Base-by-base conservation (phyloP, 2,329 filamentous ascomycete genomes). In the Tolypocladium capitatum region DNA sequence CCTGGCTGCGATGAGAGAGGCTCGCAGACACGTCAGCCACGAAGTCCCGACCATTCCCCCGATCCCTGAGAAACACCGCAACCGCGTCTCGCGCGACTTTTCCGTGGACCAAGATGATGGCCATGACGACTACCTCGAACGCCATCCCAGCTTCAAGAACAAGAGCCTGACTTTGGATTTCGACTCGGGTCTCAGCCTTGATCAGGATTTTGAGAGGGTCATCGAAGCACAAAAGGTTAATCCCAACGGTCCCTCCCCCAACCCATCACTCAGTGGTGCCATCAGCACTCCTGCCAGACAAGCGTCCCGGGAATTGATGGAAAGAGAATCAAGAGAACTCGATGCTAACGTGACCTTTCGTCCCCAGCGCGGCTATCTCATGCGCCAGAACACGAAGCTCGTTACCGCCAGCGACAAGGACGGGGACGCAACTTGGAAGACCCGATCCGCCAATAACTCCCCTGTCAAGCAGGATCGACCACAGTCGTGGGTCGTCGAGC, bases 331-430 rank as follows among this genome's bases (percentile, higher is more conserved):
- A 31, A 48, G 54, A 51, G 51, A 51, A 49, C 44, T 56, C 53
- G 67, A 74, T 80, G 75, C 83, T 87, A 81, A 88, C 75, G 61
- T 71, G 59, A 74, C 65, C 60, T 59, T 69, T 57, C 72, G 67
- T 56, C 75, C 74, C 80, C 85, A 96, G 90, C 90, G 94, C 72
- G 92, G 92, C 48, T 98, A 98, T 62, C 75, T 97, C 42, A 98
- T 97, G 91, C 83, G 92, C 59, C 91, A 98, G 59, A 98, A 97
- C 68, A 97, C 91, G 4, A 97, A 97, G 66, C 78, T 98, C 47
- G 88, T 98, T 45, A 81, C 94, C 45, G 92, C 92, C n/a, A 94
- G 83, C 62, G 83, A 88, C 64, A 83, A 84, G 54, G 74, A 84
- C 52, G 68, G 72, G 31, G 71, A 83, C 63, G 60, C 81, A 66